Percentiles rank a stretch among this genome's conserved stretches.
These are phyloP conservation scores for Flaveria ramosissima DNA, from an alignment of 129 eudicot species.

Conservation along the genomic window DNA sequence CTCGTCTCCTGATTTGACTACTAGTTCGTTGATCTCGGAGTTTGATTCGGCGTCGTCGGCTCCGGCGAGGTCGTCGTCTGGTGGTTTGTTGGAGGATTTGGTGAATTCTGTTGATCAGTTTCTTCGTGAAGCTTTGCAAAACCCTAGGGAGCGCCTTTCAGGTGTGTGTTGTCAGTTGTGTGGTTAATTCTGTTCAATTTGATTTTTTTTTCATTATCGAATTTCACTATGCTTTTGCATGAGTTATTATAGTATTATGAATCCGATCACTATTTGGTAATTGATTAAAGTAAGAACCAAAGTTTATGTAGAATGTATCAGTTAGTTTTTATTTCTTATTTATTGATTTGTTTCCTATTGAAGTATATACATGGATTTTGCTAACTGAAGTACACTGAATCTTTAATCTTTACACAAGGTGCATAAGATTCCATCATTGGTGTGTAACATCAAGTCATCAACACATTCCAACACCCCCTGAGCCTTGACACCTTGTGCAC, in stretches of 20 bases:
- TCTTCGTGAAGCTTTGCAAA: constrained; percentile 83
- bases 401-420: background rate
- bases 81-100: constrained; percentile 51
- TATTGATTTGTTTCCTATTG: background rate
- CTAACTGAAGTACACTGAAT: background rate
- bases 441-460: background rate
- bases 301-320: background rate
- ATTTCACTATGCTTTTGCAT: too few species aligned
- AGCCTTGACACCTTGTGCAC: too few species aligned
- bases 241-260: too few species aligned
- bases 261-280: background rate
- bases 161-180: constrained; percentile 16
- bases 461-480: background rate
- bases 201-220: too few species aligned
- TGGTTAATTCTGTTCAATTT: background rate
- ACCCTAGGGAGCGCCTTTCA: constrained; percentile 92
- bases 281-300: background rate
- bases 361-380: background rate
- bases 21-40: constrained; percentile 13
- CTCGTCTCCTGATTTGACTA: constrained; percentile 22
- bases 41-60: constrained; percentile 22
- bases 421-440: background rate
- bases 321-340: background rate
- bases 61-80: constrained; percentile 29
- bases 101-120: constrained; percentile 83